Evolutionary conservation across 169 alveolate genomes (phyloP).

Genomic region (Plasmodium billcollinsi): DNA sequence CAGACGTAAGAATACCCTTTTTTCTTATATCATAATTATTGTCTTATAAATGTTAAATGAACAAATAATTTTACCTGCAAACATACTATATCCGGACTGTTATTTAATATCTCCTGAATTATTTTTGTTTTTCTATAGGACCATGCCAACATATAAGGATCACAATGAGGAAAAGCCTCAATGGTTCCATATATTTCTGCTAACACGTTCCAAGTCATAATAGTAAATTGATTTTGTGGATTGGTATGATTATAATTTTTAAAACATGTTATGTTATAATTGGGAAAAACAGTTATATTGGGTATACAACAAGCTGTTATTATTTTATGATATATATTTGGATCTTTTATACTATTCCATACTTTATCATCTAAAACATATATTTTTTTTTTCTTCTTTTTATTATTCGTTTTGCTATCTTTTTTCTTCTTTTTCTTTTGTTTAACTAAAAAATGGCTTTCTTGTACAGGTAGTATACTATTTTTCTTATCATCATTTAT

Average conservation of each 20-base stretch:
- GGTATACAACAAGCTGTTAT: conserved; percentile 84
- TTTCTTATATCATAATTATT: too few species aligned
- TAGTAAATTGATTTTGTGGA: conserved; percentile 77
- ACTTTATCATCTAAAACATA: conserved; percentile 62
- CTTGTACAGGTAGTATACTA: not conserved
- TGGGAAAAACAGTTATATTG: conserved; percentile 69
- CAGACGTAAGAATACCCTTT: too few species aligned
- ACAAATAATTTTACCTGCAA: conserved; percentile 70
- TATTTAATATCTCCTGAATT: conserved; percentile 83
- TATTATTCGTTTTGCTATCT: conserved; percentile 5
- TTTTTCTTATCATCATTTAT: not conserved
- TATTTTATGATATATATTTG: conserved; percentile 79
- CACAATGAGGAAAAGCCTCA: conserved; percentile 88
- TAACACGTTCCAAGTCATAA: conserved; percentile 84
- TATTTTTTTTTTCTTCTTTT: conserved; percentile 53
- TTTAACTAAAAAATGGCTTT: not conserved
- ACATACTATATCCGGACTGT: conserved; percentile 86
- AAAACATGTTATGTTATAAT: conserved; percentile 58
- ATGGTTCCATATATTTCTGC: conserved; percentile 88
- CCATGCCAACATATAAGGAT: conserved; percentile 88
- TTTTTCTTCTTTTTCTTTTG: not conserved
- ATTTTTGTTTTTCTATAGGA: conserved; percentile 85
- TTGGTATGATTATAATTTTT: conserved; percentile 18
- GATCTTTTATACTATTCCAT: conserved; percentile 74
- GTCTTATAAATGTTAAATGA: too few species aligned